Evolutionary conservation across 495 filamentous ascomycete genomes (phyloP), one percentile per base, ranked within the genome.

Genomic region (Recurvomyces mirabilis): DNA sequence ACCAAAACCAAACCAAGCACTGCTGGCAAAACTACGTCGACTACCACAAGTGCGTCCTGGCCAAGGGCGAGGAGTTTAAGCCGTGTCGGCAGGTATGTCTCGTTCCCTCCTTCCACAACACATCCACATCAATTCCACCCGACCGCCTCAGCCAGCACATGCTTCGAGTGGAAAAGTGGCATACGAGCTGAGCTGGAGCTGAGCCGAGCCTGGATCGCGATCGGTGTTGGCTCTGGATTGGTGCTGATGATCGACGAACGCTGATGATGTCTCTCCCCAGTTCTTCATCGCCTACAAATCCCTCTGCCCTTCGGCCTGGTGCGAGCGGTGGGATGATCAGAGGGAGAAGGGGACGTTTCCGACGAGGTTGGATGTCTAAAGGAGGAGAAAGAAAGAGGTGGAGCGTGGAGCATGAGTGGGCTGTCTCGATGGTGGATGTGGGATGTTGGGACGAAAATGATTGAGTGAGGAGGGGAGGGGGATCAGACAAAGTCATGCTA

Each of bases 1-100:
- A 99, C 75, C 70, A 76, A 73, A 99, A 99, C 73, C 93, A 99
- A 64, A 82, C 78, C 62, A 82, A 83, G 70, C 78, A 83, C 67
- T 95, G 86, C 83, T 94, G 88, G 88, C 88, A 94, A 61, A 91
- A 98, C 75, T 99, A 99, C 69, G 93, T 99, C 73, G 93, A 99
- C 69, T 96, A 99, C 76, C 80, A 99, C 79, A 99, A 96, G 76
- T 99, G 93, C 71, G 82, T 93, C 65, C 69, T 82, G 63, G 89
- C 88, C 65, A 96, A 96, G 77, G 93, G 93, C 65, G 93, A 99
- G 71, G 93, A 96, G 63, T 99, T 96, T 66, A 77, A 82, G 51
- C 93, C 93, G 38, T 99, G 93, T 82, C 82, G 79, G 62, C 93
- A 98, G 76, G 88, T 93, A 79, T 35, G 22, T 22, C 6, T 15